Evolutionary conservation across 2,329 filamentous ascomycete genomes (phyloP).

Genomic region (Hypoxylon sp.): DNA sequence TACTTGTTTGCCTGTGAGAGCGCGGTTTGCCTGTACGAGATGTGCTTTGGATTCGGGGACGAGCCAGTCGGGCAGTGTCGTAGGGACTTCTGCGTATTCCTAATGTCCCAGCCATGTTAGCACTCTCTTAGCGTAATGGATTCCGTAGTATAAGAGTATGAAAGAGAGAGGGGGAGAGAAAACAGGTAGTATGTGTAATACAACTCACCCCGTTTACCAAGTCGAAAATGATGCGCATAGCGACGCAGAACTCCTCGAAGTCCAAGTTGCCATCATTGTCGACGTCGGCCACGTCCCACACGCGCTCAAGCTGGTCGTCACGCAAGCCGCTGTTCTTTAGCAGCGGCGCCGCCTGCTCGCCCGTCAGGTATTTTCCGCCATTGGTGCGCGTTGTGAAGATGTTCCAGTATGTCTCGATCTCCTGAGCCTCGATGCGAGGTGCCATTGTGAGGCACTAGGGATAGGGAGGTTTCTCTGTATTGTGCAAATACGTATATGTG

Average conservation of each 20-base stretch:
- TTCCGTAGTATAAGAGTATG: background rate
- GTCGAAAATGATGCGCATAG: constrained; percentile 98
- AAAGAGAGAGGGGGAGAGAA: constrained; percentile 9
- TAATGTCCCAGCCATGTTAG: constrained; percentile 56
- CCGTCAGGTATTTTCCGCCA: constrained; percentile 72
- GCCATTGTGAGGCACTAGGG: constrained; percentile 61
- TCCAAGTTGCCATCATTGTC: constrained; percentile 98
- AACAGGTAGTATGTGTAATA: constrained; percentile 1
- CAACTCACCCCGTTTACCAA: constrained; percentile 85
- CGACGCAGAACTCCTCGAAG: constrained; percentile 99
- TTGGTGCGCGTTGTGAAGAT: constrained; percentile 73
- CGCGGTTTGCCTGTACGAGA: constrained; percentile 85
- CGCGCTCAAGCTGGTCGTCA: constrained; percentile 88
- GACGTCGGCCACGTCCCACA: constrained; percentile 98
- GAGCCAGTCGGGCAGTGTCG: constrained; percentile 91
- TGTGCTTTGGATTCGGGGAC: constrained; percentile 96
- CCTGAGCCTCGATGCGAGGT: constrained; percentile 73
- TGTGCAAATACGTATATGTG: background rate
- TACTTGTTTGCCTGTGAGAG: constrained; percentile 82
- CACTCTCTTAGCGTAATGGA: background rate
- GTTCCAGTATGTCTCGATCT: constrained; percentile 77
- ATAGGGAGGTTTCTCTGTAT: constrained; percentile 10
- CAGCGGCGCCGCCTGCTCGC: constrained; percentile 73
- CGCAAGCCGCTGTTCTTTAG: constrained; percentile 75
- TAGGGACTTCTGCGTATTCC: constrained; percentile 93